Percentiles rank a stretch among this genome's conserved stretches.
These are phyloP conservation scores for Stemphylium lycopersici DNA, from an alignment of 2,329 filamentous ascomycete species.

Conservation along the genomic window DNA sequence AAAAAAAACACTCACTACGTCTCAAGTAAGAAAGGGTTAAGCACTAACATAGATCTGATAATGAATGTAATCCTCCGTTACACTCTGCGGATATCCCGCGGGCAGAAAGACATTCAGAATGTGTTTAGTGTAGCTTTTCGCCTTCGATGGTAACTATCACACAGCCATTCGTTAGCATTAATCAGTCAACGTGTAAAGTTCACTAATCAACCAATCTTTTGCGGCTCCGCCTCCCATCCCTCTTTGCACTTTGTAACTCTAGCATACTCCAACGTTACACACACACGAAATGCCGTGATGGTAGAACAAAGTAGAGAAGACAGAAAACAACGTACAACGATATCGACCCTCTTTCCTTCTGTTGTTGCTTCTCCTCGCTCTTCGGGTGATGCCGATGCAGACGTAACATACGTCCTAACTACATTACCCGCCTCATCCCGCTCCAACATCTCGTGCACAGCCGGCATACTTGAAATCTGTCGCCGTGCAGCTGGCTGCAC, in stretches of 20 bases:
- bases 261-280: too few relatives aligned
- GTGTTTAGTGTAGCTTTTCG: slow-evolving; percentile 37
- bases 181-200: too few relatives aligned
- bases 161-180: too few relatives aligned
- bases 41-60: slow-evolving; percentile 70
- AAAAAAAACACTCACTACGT: slow-evolving; percentile 26
- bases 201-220: too few relatives aligned
- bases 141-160: slow-evolving; percentile 6
- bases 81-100: slow-evolving; percentile 84
- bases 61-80: slow-evolving; percentile 81
- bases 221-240: too few relatives aligned
- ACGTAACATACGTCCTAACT: slow-evolving; percentile 57
- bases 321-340: slow-evolving; percentile 47
- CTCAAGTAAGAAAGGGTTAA: background rate
- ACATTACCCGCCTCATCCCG: slow-evolving; percentile 59
- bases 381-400: background rate
- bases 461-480: too few relatives aligned
- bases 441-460: slow-evolving; percentile 40
- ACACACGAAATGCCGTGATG: too few relatives aligned
- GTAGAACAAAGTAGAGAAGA: too few relatives aligned
- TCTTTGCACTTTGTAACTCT: too few relatives aligned
- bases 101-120: slow-evolving; percentile 79
- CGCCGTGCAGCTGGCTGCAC: too few relatives aligned
- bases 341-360: slow-evolving; percentile 49
- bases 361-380: background rate